A percentile compares a stretch with the other conserved stretches of the same genome.
Conservation (phyloP, 805 yeast genomes). For the Myxozyma sirexii region DNA sequence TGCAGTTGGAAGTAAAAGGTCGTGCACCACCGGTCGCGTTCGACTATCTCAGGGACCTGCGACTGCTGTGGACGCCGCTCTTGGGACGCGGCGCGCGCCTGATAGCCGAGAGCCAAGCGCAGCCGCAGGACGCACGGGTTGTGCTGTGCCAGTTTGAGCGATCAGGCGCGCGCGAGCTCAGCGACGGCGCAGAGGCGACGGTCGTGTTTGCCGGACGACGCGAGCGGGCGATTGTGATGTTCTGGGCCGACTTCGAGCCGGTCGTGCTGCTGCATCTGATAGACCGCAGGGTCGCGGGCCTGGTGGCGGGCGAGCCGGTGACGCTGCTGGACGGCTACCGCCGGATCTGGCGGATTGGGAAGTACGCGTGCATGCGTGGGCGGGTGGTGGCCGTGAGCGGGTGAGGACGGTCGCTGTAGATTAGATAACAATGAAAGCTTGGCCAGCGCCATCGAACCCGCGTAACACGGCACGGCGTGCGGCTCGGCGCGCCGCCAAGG, state of each 20-base stretch:
- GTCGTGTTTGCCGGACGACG: background rate
- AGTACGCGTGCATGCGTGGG: background rate
- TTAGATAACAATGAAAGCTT: background rate
- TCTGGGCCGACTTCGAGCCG: slow-evolving; percentile 4
- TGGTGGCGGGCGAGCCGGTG: slow-evolving; percentile 6
- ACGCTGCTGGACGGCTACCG: background rate
- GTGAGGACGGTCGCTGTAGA: background rate
- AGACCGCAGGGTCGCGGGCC: background rate
- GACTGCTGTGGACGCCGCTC: background rate
- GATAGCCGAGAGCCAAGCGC: background rate
- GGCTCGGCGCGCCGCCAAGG: no score
- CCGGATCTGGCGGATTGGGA: background rate
- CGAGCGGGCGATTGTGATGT: background rate
- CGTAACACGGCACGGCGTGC: no score
- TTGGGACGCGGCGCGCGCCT: background rate
- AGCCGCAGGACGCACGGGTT: background rate
- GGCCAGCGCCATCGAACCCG: no score
- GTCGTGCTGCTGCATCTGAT: background rate
- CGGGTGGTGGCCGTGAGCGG: background rate
- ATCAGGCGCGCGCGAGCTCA: background rate
- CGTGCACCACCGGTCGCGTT: background rate
- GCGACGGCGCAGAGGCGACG: background rate
- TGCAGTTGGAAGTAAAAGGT: background rate
- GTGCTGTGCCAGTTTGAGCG: background rate
- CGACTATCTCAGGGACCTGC: background rate